Evolutionary conservation across 805 yeast species (phyloP).

Genomic region (Schwanniomyces yamadae): DNA sequence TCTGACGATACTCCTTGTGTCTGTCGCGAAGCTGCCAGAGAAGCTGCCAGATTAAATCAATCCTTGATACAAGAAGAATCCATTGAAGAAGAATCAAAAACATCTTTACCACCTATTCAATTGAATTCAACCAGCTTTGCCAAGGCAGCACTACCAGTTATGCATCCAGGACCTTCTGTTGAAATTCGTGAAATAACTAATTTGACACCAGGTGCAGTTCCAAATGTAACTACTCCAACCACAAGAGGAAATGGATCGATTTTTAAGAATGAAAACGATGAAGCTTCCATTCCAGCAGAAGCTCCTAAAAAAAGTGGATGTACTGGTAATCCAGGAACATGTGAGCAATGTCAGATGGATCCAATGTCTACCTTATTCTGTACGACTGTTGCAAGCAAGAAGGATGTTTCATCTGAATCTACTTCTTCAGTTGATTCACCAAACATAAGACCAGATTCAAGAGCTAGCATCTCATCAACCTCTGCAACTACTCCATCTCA

Average conservation of each 20-base stretch:
- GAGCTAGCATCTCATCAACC: slow-evolving; percentile 15
- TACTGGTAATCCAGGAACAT: slow-evolving; percentile 87
- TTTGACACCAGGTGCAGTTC: slow-evolving; percentile 38
- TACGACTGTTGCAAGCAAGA: slow-evolving; percentile 70
- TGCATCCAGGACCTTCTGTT: slow-evolving; percentile 64
- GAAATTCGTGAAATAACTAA: slow-evolving; percentile 48
- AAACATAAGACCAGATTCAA: background rate
- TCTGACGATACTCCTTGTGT: slow-evolving; percentile 90
- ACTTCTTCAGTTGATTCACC: background rate
- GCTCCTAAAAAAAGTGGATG: slow-evolving; percentile 45
- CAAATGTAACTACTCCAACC: slow-evolving; percentile 27
- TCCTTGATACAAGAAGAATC: slow-evolving; percentile 30
- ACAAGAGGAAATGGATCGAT: slow-evolving; percentile 14
- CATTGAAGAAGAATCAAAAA: slow-evolving; percentile 22
- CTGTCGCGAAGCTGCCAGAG: slow-evolving; percentile 74
- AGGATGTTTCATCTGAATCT: slow-evolving; percentile 1
- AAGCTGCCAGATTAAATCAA: slow-evolving; percentile 40
- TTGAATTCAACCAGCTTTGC: slow-evolving; percentile 25
- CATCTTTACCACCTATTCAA: slow-evolving; percentile 44
- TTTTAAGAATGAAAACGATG: slow-evolving; percentile 5
- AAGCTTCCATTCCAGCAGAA: slow-evolving; percentile 7
- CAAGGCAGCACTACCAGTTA: slow-evolving; percentile 49
- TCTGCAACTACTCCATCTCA: slow-evolving; percentile 19
- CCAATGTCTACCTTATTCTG: slow-evolving; percentile 89
- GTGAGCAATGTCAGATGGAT: slow-evolving; percentile 77